A percentile compares a stretch with the other conserved stretches of the same genome.
These are phyloP conservation scores for Synchytrium microbalum DNA, from an alignment of 371 early-diverging fungal species.

Conservation along the genomic window DNA sequence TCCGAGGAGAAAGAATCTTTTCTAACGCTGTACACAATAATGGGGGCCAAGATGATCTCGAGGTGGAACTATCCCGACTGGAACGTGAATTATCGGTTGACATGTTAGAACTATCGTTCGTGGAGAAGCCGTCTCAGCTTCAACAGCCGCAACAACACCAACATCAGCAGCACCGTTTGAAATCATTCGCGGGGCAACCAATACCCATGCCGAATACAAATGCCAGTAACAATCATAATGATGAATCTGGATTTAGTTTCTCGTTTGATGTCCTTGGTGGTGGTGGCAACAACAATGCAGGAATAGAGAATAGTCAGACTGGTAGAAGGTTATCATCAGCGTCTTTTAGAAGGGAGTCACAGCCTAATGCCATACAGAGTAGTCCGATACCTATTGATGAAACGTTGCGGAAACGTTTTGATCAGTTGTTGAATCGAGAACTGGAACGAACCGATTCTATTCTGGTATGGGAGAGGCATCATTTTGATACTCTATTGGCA, in stretches of 20 bases:
- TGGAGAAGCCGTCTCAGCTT: not conserved
- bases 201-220: no score
- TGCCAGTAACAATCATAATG: no score
- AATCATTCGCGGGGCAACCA: not conserved
- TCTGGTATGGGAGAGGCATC: conserved; percentile 1
- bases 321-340: not conserved
- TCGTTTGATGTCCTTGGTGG: not conserved
- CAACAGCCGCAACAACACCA: not conserved
- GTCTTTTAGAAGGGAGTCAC: not conserved
- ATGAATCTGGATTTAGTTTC: not conserved
- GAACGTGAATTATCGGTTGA: not conserved
- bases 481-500: no score
- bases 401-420: not conserved
- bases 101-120: not conserved
- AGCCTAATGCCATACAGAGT: not conserved
- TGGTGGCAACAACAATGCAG: not conserved
- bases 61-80: not conserved
- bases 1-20: no score
- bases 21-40: not conserved
- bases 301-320: not conserved
- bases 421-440: not conserved
- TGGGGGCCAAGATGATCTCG: not conserved
- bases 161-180: not conserved
- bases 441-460: conserved; percentile 3
- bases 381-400: not conserved